Base-by-base conservation (phyloP, 2,329 filamentous ascomycete genomes). In the Zymoseptoria brevis region DNA sequence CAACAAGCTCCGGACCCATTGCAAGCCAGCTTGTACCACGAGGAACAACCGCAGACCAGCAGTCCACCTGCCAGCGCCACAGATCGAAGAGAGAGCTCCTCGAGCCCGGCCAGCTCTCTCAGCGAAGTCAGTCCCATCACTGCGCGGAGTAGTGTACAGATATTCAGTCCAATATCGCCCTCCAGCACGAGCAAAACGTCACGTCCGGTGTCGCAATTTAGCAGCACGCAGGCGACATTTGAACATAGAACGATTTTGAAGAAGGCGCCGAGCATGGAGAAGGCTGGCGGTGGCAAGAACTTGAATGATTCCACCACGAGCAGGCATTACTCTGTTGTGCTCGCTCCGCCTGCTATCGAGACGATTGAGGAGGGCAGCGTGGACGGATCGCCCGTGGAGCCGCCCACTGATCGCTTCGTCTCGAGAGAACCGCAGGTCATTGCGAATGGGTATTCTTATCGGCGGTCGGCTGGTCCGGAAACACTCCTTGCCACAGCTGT, bases 1-100 rank as follows among this genome's bases (percentile, higher is more conserved):
- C 51, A 53, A 26, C 71, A 71, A 57, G 63, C 65, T 26, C 57
- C 72, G 21, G 70, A 73, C 53, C 65, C 67, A 8, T 53, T 56
- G 53, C 67, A 69, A 60, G 64, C 64, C n/a, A 65, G 62, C 56
- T 62, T 66, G 16, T 67, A 60, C 24, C 59, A 62, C 16, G 66
- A 71, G 41, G 64, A 65, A 11, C 65, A 68, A 6, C 66, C 62
- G 13, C 67, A 66, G 54, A 57, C 59, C 6, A 67, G 64, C 21
- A 70, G 66, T 45, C 64, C 68, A 30, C 67, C 69, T 22, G 66
- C 67, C 11, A 57, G 54, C 24, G 48, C 57, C 22, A 55, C 54
- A 16, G 51, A 53, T 53, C 51, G 8, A 9, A 26, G 22, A 29
- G 49, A 50, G 5, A 57, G 57, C 26, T 62, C 60, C 11, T 62